Conservation (phyloP, 306 rosid genomes). For the Psophocarpus tetragonolobus region DNA sequence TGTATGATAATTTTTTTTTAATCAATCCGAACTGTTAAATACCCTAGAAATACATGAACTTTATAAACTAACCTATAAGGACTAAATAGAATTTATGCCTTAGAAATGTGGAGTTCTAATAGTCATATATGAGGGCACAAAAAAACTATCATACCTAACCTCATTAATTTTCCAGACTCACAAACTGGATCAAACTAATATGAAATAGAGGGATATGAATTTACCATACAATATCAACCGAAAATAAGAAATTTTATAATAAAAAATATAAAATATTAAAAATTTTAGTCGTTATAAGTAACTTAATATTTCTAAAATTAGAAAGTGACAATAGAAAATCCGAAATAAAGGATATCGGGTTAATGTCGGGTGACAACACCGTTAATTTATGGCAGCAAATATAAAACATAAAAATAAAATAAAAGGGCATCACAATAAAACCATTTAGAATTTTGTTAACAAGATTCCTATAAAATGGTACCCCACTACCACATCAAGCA, state of each 20-base stretch:
- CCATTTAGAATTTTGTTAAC: background rate
- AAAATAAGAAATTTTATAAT: no score
- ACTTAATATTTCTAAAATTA: no score
- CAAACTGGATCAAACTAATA: slow-evolving; percentile 36
- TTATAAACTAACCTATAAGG: no score
- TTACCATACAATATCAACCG: no score
- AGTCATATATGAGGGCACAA: slow-evolving; percentile 36
- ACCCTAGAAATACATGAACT: no score
- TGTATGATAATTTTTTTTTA: no score
- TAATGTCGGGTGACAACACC: slow-evolving; percentile 43
- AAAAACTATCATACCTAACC: slow-evolving; percentile 30
- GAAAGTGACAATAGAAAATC: no score
- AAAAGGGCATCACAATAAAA: background rate
- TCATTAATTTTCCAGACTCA: slow-evolving; percentile 36
- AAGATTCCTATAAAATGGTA: background rate
- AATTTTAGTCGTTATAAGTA: no score
- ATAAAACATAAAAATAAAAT: background rate
- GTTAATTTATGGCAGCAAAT: background rate
- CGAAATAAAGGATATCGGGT: slow-evolving; percentile 50
- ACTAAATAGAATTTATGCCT: no score
- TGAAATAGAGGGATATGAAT: no score
- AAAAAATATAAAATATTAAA: no score
- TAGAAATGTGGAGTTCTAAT: slow-evolving; percentile 24
- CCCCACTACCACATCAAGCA: background rate
- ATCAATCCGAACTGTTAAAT: no score